Base-by-base conservation (phyloP, 2,329 filamentous ascomycete genomes). In the Paecilomyces formosus region DNA sequence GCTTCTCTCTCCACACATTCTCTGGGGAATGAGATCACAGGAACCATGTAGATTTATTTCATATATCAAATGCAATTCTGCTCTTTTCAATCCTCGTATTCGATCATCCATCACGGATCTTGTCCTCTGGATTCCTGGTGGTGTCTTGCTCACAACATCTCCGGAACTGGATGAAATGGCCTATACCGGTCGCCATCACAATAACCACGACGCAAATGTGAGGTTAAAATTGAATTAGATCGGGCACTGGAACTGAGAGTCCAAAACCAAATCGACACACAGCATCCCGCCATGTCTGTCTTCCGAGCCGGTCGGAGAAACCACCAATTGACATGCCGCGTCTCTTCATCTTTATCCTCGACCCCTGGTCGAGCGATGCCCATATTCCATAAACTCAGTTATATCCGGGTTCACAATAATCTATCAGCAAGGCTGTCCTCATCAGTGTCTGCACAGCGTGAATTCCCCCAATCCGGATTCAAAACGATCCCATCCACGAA, bases 381-480 rank as follows among this genome's bases (percentile, higher is more conserved):
- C 30, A 31, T 31, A 3, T 31, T 31, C 11, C 18, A 15, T 26
- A 26, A 26, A 26, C 24, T 26, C 18, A 18, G 8, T 18, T 9
- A 15, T 18, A n/a, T 7, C 15, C 35, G 18, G 3, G n/a, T 18
- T 45, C n/a, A 18, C 6, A 45, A 18, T 18, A 18, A n/a, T 2
- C 35, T 5, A 45, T 18, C 35, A 45, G 15, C 35, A 18, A 45
- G 39, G 6, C 9, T n/a, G 8, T 9, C n/a, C 13, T 31, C 30
- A 8, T 31, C 30, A 31, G n/a, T 15, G 7, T 45, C 39, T 5
- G 8, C 39, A 45, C 39, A 6, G 18, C 58, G 56, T n/a, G 39
- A 35, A 49, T 62, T 63, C 50, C 60, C 62, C 15, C 53, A 28
- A 3, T 61, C 62, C n/a, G 60, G 61, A 9, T 64, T 61, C 13